Base-by-base conservation (phyloP, 352 stramenopile species). In the Pythium volutum region DNA sequence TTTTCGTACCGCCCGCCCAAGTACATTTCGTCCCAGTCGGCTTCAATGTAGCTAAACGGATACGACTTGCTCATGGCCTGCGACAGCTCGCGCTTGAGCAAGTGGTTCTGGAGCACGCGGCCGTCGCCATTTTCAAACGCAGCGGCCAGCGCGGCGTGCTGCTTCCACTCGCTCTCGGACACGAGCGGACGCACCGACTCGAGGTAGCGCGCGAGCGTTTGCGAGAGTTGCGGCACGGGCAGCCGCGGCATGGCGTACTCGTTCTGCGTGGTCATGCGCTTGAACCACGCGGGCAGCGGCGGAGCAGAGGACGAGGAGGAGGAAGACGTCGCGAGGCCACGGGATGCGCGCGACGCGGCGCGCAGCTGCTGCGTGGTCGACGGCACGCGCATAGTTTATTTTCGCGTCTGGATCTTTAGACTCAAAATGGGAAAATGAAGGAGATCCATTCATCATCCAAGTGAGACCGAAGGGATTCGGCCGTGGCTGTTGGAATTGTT, bases 21-120 rank as follows among this genome's bases (percentile, higher is more conserved):
- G 66, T 97, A 97, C 89, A 96, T 96, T 46, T 91, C 76, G 66
- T 96, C 87, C 90, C 90, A 97, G 71, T 95, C 88, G 31, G 78
- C 67, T 63, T 97, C 91, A 55, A 98, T 97, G 85, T 97, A 98
- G 73, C 84, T 96, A 80, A 91, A 96, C 20, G 91, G 90, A 66
- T 97, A 97, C 52, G 78, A 77, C 47, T 86, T 86, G 59, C 84
- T 84, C 76, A 86, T 87, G 33, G 76, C 73, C 45, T 95, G 81
- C 27, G 77, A 65, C 25, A 93, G 77, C 63, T 95, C 69, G 43
- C 69, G 67, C 67, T 79, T 76, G 59, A 79, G 56, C 52, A 79
- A 52, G 20, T 67, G 42, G 29, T 76, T 70, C 52, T 79, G 71
- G 42, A 79, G 55, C 46, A 55, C 33, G 36, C 71, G 71, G 18